phyloP scores from a whole-genome alignment of 2,329 filamentous ascomycete species.

The Pseudogymnoascus sp. region DNA sequence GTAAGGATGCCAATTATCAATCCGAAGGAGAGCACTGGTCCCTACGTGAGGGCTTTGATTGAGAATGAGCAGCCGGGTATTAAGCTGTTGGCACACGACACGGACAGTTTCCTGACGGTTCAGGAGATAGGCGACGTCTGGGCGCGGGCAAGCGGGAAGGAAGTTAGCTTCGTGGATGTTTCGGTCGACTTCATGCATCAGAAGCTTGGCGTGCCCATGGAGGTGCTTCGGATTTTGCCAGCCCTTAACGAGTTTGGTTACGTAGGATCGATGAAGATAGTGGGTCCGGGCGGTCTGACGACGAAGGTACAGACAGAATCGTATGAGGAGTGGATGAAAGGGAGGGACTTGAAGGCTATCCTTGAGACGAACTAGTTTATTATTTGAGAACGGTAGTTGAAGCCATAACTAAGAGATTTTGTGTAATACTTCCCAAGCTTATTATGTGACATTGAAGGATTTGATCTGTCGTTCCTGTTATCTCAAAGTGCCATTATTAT shows the following conservation, averaged over 20 bases:
- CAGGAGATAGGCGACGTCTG: slow-evolving; percentile 29
- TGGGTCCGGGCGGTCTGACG: slow-evolving; percentile 34
- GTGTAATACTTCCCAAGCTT: slow-evolving; percentile 10
- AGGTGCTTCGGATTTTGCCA: slow-evolving; percentile 31
- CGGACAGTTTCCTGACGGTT: slow-evolving; percentile 26
- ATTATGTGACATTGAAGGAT: neutral
- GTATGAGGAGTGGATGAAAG: slow-evolving; percentile 25
- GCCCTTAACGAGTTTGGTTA: slow-evolving; percentile 35
- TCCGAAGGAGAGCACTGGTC: slow-evolving; percentile 31
- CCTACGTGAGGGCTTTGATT: slow-evolving; percentile 37
- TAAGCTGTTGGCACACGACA: slow-evolving; percentile 38
- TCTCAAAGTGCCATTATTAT: too few relatives aligned
- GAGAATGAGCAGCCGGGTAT: slow-evolving; percentile 32
- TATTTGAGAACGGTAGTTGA: neutral
- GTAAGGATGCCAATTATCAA: slow-evolving; percentile 34
- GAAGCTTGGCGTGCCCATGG: slow-evolving; percentile 28
- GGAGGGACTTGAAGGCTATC: slow-evolving; percentile 10
- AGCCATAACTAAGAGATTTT: neutral
- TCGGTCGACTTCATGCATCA: slow-evolving; percentile 28
- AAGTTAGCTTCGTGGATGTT: slow-evolving; percentile 27
- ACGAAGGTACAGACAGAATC: slow-evolving; percentile 23
- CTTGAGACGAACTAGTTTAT: neutral
- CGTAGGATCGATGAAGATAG: slow-evolving; percentile 31
- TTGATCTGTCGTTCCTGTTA: neutral
- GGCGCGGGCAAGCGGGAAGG: slow-evolving; percentile 30